phyloP scores from a whole-genome alignment of 306 rosid genomes.

The Ochetophila trinervis region DNA sequence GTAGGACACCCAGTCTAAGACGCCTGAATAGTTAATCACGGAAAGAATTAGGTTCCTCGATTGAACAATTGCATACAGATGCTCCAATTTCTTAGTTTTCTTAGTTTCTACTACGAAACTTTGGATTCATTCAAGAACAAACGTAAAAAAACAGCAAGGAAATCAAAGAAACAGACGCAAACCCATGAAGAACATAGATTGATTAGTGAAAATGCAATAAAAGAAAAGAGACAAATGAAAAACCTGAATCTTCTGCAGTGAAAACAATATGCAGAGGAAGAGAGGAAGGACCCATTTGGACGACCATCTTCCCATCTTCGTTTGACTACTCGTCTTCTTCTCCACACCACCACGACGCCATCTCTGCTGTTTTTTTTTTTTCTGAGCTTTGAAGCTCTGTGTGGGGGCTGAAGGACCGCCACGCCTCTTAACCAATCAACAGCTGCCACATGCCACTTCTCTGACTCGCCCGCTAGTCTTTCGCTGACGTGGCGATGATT shows the following conservation, averaged over 20 bases:
- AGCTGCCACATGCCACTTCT: constrained; percentile 21
- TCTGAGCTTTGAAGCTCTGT: not conserved
- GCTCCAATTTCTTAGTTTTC: not conserved
- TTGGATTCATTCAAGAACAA: not conserved
- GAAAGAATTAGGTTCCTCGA: not conserved
- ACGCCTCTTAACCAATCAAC: constrained; percentile 28
- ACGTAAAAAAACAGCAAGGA: not conserved
- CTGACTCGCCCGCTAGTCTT: not conserved
- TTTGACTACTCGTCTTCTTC: constrained; percentile 14
- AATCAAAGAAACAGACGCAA: constrained; percentile 5
- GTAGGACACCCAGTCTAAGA: not conserved
- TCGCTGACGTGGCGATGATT: not conserved
- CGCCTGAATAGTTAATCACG: not conserved
- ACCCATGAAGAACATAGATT: constrained; percentile 3
- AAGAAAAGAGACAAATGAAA: not conserved
- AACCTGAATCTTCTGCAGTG: constrained; percentile 30
- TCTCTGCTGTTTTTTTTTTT: not conserved
- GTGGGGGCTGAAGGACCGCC: constrained; percentile 4
- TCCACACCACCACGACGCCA: not conserved
- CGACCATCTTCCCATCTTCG: constrained; percentile 24
- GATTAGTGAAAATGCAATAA: not conserved
- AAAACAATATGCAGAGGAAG: constrained; percentile 25
- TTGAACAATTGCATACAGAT: not conserved
- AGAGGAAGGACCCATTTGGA: constrained; percentile 31
- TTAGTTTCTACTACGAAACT: not conserved